phyloP scores from a whole-genome alignment of 345 rosid genomes.

The Ceriops decandra region DNA sequence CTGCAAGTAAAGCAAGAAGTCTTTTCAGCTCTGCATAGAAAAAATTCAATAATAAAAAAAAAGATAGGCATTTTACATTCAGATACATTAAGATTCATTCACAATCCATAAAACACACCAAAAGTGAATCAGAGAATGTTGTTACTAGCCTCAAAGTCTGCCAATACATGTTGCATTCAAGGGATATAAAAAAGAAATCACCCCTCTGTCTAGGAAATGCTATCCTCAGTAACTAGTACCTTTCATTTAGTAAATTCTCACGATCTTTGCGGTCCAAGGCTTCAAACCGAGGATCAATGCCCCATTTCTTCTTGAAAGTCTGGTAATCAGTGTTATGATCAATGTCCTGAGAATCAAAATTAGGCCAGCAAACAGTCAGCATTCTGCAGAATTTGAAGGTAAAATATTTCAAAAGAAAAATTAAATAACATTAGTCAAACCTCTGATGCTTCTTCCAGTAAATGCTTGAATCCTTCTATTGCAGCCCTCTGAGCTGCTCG shows the following conservation, averaged over 20 bases:
- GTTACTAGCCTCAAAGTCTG: conserved; percentile 27
- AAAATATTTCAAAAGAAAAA: background rate
- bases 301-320: conserved; percentile 83
- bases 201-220: conserved; percentile 15
- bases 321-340: conserved; percentile 72
- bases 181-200: conserved; percentile 20
- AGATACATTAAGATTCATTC: conserved; percentile 23
- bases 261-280: conserved; percentile 84
- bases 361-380: conserved; percentile 20
- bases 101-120: conserved; percentile 28
- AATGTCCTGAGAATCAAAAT: conserved; percentile 60
- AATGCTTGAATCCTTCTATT: conserved; percentile 80
- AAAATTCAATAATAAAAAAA: background rate
- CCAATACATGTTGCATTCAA: conserved; percentile 34
- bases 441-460: conserved; percentile 73
- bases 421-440: conserved; percentile 29
- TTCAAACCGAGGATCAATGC: conserved; percentile 73
- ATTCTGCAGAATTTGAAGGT: conserved; percentile 16
- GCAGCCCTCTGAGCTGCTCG: conserved; percentile 98
- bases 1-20: conserved; percentile 37
- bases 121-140: conserved; percentile 24
- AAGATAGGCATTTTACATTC: conserved; percentile 9
- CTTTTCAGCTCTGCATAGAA: background rate
- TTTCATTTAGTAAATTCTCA: conserved; percentile 75
- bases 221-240: conserved; percentile 44